Evolutionary conservation across 2,329 filamentous ascomycete species (phyloP), one percentile per base, ranked within the genome.

Genomic region (Fusarium lateritium): DNA sequence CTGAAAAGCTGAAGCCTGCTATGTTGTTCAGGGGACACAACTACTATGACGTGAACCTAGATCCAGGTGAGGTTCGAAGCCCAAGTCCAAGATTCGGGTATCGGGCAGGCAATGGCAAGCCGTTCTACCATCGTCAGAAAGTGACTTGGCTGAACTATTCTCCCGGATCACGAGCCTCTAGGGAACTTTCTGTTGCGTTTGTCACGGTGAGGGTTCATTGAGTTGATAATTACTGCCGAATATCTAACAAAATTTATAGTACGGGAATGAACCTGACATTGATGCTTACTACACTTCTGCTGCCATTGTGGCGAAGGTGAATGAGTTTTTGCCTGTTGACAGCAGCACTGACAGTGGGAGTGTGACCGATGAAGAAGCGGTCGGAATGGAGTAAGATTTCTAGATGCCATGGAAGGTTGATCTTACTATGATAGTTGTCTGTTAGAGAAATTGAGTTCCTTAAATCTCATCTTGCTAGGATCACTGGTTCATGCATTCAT

Each of bases 131-230:
- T 1, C 42, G 42, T 3, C 31, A 6, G 13, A 38, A 17, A 5
- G 17, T 72, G 1, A 57, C 42, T 2, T 72, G 69, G 69, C 40
- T 67, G 19, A 71, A 70, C 5, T 13, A 55, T 2, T 28, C 14
- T 1, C 69, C 69, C 3, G 17, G 24, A 0, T 7, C 2, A 7
- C 2, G 21, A 4, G 43, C 36, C 3, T 38, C 44, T 0, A 59
- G 24, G 2, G 69, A 72, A 9, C 24, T 71, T 7, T 43, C 65
- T 19, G 44, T 67, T 38, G 36, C 45, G 8, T 52, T 54, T 7
- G 3, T 19, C 2, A 7, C 45, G 3, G 65, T 67, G 4, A 60
- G 19, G 19, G 64, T 59, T 2, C 2, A 24, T n/a, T 34, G 21
- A 31, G 39, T 4, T 26, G 11, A 15, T 34, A 5, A 15, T 7